Base-by-base conservation (phyloP, 441 rosid species). In the Cnidoscolus chayamansa region DNA sequence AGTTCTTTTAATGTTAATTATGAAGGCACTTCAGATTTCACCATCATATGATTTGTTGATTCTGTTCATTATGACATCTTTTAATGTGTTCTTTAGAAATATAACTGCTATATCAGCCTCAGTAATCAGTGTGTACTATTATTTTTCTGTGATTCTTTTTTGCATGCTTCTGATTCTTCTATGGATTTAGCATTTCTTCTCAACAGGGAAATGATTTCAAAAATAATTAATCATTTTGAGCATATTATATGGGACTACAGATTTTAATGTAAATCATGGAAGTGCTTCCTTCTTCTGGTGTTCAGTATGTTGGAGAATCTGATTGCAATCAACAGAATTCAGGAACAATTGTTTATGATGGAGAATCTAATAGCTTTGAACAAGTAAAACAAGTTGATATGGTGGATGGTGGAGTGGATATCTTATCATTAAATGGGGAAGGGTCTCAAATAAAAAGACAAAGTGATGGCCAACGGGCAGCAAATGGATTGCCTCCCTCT, bases 211-310 rank as follows among this genome's bases (percentile, higher is more conserved):
- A 48, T 78, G 72, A 75, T 68, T 70, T 76, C 45, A 25, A 49
- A 43, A 37, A 67, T 58, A 67, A 57, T 73, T 25, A 25, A 25
- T 61, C 63, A 71, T 74, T 64, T 58, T 78, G 67, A 68, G 63
- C 79, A 63, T 25, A 63, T 77, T 77, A 64, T 66, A 79, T 73
- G 56, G 57, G 71, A 70, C 61, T 77, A 62, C 55, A 77, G 67
- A 50, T 54, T 74, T 76, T 67, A 72, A 72, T 63, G 77, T 77
- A 76, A 78, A 81, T 75, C 66, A 91, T 93, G 95, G 92, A 89
- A 77, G 79, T 82, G 68, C 72, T 84, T 73, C 81, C 89, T 70
- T 81, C 83, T 83, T 84, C 87, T 72, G 87, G 85, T 69, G 80
- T 82, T 81, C 84, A 81, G 76, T 77, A 73, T 68, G 80, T 74